Conservation (phyloP, 352 stramenopile species). For the Phytophthora podocarpi region DNA sequence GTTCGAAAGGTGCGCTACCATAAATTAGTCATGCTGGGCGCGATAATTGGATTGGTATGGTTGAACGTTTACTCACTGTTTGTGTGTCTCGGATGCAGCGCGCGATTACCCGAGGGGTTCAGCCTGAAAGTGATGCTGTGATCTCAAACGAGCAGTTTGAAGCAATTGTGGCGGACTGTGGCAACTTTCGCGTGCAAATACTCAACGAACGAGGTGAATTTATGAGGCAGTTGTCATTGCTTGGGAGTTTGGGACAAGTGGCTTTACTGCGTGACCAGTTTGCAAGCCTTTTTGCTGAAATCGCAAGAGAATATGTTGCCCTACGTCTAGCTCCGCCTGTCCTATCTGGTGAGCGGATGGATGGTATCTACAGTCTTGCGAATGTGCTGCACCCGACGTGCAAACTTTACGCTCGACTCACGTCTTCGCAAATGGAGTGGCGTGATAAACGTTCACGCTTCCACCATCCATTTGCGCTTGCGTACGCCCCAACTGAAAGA, state of each 20-base stretch:
- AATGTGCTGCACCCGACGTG: slow-evolving; percentile 49
- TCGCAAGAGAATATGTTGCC: slow-evolving; percentile 40
- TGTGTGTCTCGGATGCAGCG: slow-evolving; percentile 26
- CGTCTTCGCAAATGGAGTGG: slow-evolving; percentile 33
- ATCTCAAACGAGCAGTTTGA: slow-evolving; percentile 77
- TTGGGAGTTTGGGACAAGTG: slow-evolving; percentile 49
- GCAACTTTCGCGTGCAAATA: slow-evolving; percentile 77
- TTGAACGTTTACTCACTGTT: not conserved
- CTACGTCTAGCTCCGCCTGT: slow-evolving; percentile 24
- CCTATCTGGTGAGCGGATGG: slow-evolving; percentile 37
- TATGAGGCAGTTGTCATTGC: slow-evolving; percentile 54
- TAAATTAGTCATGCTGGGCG: not conserved
- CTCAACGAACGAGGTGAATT: slow-evolving; percentile 62
- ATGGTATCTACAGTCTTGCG: slow-evolving; percentile 40
- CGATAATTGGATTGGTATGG: not conserved
- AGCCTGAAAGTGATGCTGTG: slow-evolving; percentile 23
- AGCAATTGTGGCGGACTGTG: slow-evolving; percentile 62
- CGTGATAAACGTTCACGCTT: slow-evolving; percentile 37
- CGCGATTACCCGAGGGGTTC: slow-evolving; percentile 45
- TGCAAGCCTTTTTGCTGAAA: slow-evolving; percentile 19
- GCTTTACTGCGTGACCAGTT: slow-evolving; percentile 46
- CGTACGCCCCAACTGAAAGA: slow-evolving; percentile 36
- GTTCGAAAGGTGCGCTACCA: slow-evolving; percentile 54
- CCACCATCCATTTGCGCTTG: slow-evolving; percentile 52
- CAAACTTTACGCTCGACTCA: slow-evolving; percentile 44